Conservation (phyloP, 192 early-diverging fungal species). For the Coemansia guatemalensis region DNA sequence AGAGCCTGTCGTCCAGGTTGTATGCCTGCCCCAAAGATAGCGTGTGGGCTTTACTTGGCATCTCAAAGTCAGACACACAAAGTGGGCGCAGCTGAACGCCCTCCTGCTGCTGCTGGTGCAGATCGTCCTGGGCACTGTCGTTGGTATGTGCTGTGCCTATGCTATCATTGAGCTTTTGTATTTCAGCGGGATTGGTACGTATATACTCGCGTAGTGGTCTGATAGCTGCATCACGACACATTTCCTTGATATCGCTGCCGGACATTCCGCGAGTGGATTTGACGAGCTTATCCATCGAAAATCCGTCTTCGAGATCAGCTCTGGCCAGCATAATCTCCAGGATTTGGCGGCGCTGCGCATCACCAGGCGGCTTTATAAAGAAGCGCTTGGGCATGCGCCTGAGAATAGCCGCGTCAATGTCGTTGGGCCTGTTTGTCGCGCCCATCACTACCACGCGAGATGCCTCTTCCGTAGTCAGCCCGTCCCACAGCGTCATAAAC, state of each 20-base stretch:
- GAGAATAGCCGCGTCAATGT: conserved; percentile 96
- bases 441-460: conserved; percentile 75
- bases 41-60: conserved; percentile 20
- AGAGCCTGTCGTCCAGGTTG: conserved; percentile 33
- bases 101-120: background rate
- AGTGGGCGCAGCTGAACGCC: conserved; percentile 36
- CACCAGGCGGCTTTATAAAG: conserved; percentile 78
- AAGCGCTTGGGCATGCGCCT: conserved; percentile 98
- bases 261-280: conserved; percentile 76
- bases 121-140: background rate
- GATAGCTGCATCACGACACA: conserved; percentile 96
- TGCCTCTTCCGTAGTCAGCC: conserved; percentile 62
- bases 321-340: conserved; percentile 74
- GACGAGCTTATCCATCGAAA: conserved; percentile 69
- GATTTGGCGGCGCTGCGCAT: conserved; percentile 82
- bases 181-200: conserved; percentile 50
- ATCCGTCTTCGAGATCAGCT: conserved; percentile 66
- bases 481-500: conserved; percentile 99
- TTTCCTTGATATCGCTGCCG: conserved; percentile 95
- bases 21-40: conserved; percentile 38
- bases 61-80: conserved; percentile 36
- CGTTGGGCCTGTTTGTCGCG: conserved; percentile 96
- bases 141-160: too few relatives aligned
- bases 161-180: conserved; percentile 22
- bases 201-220: conserved; percentile 88